phyloP scores from a whole-genome alignment of 2,329 filamentous ascomycete species.

The Ascochyta rabiei region DNA sequence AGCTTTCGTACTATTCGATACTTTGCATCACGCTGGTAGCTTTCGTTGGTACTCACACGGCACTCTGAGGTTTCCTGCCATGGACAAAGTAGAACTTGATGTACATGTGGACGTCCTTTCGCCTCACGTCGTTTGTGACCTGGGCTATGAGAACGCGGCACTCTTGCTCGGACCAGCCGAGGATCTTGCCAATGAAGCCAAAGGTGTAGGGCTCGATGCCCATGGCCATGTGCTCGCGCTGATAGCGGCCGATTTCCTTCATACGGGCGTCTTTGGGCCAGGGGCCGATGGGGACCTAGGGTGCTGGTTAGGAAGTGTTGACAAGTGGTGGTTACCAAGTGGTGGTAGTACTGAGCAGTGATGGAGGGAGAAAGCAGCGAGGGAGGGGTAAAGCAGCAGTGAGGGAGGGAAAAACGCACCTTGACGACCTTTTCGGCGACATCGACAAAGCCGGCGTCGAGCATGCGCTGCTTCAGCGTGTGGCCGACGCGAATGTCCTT shows the following conservation, averaged over 20 bases:
- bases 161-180: constrained; percentile 44
- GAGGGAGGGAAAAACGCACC: constrained; percentile 14
- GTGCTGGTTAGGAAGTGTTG: not conserved
- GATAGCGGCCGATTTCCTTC: constrained; percentile 57
- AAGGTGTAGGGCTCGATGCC: constrained; percentile 46
- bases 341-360: too few relatives aligned
- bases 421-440: constrained; percentile 44
- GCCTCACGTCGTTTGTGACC: constrained; percentile 39
- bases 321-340: too few relatives aligned
- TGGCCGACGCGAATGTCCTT: constrained; percentile 36
- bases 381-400: not conserved
- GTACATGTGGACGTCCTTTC: constrained; percentile 38
- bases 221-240: constrained; percentile 44
- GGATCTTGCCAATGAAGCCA: constrained; percentile 44
- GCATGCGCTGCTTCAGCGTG: constrained; percentile 35
- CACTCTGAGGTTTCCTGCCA: constrained; percentile 33
- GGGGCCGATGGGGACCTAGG: constrained; percentile 41
- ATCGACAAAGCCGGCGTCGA: constrained; percentile 41
- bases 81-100: constrained; percentile 45
- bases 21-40: too few relatives aligned
- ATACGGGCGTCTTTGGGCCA: constrained; percentile 58
- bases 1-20: too few relatives aligned
- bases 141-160: constrained; percentile 44
- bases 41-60: not conserved
- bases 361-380: not conserved